Evolutionary conservation across 163 green algal genomes (phyloP).

Genomic region (Trebouxiophyceae sp.): DNA sequence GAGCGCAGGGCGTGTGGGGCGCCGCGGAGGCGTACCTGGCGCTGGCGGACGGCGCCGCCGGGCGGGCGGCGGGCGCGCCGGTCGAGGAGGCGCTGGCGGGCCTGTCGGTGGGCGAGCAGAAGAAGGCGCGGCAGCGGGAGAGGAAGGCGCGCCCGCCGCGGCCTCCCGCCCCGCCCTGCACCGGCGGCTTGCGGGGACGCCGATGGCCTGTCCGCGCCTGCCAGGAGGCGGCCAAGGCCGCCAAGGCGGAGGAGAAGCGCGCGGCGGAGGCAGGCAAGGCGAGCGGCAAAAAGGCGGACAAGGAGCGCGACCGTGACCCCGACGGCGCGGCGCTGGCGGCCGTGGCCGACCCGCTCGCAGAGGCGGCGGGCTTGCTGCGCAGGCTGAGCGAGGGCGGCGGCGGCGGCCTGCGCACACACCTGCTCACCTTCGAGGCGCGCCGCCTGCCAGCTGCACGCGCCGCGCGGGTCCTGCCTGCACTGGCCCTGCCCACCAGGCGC

Average conservation of each 20-base stretch:
- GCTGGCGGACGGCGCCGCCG: conserved; percentile 35
- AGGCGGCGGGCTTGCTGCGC: conserved; percentile 72
- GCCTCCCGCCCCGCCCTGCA: not conserved
- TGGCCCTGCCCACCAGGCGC: not conserved
- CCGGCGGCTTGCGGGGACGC: not conserved
- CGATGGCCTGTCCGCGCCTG: not conserved
- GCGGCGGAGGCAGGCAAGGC: conserved; percentile 2
- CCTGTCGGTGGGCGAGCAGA: conserved; percentile 42
- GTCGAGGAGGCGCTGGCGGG: conserved; percentile 50
- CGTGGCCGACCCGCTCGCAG: conserved; percentile 56
- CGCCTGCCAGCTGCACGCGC: too few species aligned
- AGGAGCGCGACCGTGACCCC: conserved; percentile 61
- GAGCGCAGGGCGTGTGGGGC: conserved; percentile 35
- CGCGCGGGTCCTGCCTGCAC: too few species aligned
- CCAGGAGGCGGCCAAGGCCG: conserved; percentile 26
- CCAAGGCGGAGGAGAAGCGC: conserved; percentile 14
- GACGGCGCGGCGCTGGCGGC: conserved; percentile 61
- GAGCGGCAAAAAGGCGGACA: not conserved
- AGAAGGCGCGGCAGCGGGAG: conserved; percentile 45
- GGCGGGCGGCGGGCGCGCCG: conserved; percentile 1
- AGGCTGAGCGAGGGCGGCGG: conserved; percentile 26
- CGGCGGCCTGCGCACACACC: not conserved
- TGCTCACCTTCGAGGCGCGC: too few species aligned
- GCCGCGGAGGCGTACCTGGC: conserved; percentile 68
- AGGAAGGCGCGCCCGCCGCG: conserved; percentile 29